Conservation (phyloP, 768 basidiomycete species). For the Pilatotrama ljubarskyi region DNA sequence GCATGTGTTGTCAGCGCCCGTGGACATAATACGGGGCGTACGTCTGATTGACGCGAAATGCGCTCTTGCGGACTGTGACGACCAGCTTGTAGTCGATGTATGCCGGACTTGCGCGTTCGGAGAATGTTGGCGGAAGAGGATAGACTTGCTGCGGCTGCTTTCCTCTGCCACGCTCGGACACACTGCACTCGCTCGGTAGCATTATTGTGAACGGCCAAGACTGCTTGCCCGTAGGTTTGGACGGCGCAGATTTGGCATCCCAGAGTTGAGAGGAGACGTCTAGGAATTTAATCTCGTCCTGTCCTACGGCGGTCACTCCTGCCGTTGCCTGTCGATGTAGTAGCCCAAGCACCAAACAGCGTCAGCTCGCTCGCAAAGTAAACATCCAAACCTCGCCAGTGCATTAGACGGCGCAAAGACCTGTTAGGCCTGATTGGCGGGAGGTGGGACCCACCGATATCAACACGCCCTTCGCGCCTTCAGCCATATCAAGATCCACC, state of each 20-base stretch:
- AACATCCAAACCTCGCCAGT: too few relatives aligned
- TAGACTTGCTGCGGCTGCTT: conserved; percentile 36
- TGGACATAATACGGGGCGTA: conserved; percentile 26
- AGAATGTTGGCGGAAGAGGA: conserved; percentile 52
- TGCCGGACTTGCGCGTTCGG: conserved; percentile 53
- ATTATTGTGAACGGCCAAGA: conserved; percentile 50
- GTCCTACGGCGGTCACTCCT: conserved; percentile 54
- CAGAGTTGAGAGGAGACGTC: conserved; percentile 45
- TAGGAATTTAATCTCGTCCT: conserved; percentile 53
- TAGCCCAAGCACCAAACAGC: neutral
- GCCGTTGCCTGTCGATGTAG: conserved; percentile 40
- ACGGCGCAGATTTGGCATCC: conserved; percentile 30
- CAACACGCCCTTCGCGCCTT: conserved; percentile 48
- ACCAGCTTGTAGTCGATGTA: conserved; percentile 58
- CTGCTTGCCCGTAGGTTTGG: conserved; percentile 46
- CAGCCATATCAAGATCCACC: conserved; percentile 49
- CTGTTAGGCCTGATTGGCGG: neutral
- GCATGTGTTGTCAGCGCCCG: neutral
- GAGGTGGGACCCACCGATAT: conserved; percentile 42
- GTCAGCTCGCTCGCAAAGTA: too few relatives aligned
- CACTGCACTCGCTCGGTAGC: conserved; percentile 45
- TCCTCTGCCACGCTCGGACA: conserved; percentile 37
- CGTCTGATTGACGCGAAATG: conserved; percentile 52
- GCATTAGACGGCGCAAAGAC: neutral
- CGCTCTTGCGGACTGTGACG: conserved; percentile 50